Evolutionary conservation across 2,329 filamentous ascomycete genomes (phyloP).

Genomic region (Colletotrichum scovillei): DNA sequence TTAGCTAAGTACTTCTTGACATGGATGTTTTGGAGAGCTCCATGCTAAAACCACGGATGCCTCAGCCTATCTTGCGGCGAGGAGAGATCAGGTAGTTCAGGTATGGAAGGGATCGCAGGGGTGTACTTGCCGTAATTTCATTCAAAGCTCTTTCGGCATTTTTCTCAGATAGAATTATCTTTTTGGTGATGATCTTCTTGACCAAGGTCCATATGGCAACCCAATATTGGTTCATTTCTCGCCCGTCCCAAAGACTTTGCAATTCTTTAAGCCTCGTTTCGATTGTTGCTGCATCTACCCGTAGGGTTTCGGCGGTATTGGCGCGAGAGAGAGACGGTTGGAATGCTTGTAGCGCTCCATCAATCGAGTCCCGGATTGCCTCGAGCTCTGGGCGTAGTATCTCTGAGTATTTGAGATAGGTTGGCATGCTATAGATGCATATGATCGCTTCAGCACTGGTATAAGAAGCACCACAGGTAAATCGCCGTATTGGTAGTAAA

Average conservation of each 20-base stretch:
- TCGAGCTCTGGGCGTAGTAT: neutral
- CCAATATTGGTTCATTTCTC: neutral
- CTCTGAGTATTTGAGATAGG: neutral
- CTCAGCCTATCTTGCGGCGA: neutral
- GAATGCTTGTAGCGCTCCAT: neutral
- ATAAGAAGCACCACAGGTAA: neutral
- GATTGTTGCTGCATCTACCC: neutral
- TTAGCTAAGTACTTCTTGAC: neutral
- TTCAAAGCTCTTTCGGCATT: neutral
- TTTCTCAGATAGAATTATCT: neutral
- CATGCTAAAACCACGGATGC: neutral
- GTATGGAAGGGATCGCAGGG: too few relatives aligned
- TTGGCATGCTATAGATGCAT: neutral
- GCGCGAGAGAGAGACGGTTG: neutral
- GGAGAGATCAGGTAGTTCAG: too few relatives aligned
- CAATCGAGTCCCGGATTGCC: neutral
- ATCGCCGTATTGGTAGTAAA: neutral
- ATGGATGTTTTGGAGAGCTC: neutral
- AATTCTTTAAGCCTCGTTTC: neutral
- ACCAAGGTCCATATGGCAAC: neutral
- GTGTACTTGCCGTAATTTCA: neutral
- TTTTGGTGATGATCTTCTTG: neutral
- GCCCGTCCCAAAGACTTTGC: neutral
- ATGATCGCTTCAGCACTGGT: neutral
- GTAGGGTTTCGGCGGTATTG: too few relatives aligned